Percentiles rank a stretch among this genome's conserved stretches.
Evolutionary conservation across 2,329 filamentous ascomycete species (phyloP).

Genomic region (Penicillium freii): DNA sequence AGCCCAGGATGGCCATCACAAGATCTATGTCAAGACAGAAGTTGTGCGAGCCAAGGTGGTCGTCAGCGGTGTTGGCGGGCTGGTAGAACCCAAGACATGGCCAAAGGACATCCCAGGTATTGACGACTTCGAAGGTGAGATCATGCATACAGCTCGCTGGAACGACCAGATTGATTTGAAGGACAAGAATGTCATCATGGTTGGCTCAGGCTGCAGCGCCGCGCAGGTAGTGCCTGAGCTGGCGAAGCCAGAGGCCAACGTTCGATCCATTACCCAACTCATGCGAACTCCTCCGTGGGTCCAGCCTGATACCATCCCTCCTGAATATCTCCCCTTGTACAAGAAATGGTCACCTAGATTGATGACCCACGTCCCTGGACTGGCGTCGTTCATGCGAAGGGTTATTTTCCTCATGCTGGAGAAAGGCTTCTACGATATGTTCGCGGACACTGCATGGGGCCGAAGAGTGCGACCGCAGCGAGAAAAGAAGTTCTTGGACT

Average conservation of each 20-base stretch:
- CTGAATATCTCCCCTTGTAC: conserved; percentile 44
- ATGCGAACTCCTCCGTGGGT: conserved; percentile 61
- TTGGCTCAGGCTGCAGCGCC: conserved; percentile 59
- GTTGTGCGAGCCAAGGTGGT: conserved; percentile 55
- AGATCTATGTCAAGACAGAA: conserved; percentile 54
- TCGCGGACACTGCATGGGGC: conserved; percentile 31
- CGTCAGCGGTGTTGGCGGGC: conserved; percentile 54
- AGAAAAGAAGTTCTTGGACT: conserved; percentile 45
- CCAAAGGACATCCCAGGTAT: conserved; percentile 53
- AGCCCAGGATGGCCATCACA: conserved; percentile 44
- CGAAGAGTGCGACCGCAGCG: conserved; percentile 38
- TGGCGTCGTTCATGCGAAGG: conserved; percentile 49
- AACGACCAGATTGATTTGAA: conserved; percentile 52
- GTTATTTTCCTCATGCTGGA: conserved; percentile 41
- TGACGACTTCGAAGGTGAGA: conserved; percentile 54
- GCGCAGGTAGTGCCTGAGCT: conserved; percentile 57
- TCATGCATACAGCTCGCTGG: conserved; percentile 60
- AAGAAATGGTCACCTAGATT: conserved; percentile 49
- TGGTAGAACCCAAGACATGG: conserved; percentile 55
- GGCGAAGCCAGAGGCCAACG: conserved; percentile 47
- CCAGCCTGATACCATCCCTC: conserved; percentile 41
- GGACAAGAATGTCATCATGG: conserved; percentile 56
- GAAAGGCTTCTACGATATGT: conserved; percentile 17
- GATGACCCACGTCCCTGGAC: conserved; percentile 51
- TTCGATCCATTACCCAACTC: conserved; percentile 58